These are phyloP conservation scores for Canavalia ensiformis DNA, from an alignment of 306 rosid species.

Conservation along the genomic window DNA sequence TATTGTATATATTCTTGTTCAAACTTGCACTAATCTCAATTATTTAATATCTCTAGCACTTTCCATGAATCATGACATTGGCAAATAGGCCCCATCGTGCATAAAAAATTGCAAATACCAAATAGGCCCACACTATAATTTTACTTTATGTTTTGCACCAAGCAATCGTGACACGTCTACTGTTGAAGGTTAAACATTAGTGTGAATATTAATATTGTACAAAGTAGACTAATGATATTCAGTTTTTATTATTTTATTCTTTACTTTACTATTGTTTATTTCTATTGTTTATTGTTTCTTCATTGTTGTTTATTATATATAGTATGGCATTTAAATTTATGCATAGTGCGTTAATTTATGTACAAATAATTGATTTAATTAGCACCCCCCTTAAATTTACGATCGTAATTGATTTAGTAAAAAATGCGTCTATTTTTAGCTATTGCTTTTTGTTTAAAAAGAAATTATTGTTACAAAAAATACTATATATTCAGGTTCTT, in stretches of 20 bases:
- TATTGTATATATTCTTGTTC: background rate
- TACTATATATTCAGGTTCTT: too few species aligned
- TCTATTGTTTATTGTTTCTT: background rate
- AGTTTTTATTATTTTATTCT: background rate
- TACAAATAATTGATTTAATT: background rate
- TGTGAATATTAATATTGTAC: background rate
- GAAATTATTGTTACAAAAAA: too few species aligned
- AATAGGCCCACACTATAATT: slow-evolving; percentile 10
- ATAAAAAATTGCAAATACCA: background rate
- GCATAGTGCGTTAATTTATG: background rate
- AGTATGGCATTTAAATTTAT: background rate
- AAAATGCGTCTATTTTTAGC: too few species aligned
- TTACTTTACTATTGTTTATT: background rate
- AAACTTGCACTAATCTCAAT: background rate
- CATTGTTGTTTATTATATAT: background rate
- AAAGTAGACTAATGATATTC: background rate
- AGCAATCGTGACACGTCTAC: background rate
- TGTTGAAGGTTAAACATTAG: background rate
- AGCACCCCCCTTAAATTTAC: too few species aligned
- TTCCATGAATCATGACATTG: slow-evolving; percentile 9
- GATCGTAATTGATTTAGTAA: too few species aligned
- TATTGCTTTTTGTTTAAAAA: too few species aligned
- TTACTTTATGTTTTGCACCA: background rate
- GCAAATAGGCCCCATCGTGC: slow-evolving; percentile 12
- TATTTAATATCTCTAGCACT: background rate